Evolutionary conservation across 331 rosid species (phyloP), one percentile per base, ranked within the genome.

Genomic region (Quercus lobata): DNA sequence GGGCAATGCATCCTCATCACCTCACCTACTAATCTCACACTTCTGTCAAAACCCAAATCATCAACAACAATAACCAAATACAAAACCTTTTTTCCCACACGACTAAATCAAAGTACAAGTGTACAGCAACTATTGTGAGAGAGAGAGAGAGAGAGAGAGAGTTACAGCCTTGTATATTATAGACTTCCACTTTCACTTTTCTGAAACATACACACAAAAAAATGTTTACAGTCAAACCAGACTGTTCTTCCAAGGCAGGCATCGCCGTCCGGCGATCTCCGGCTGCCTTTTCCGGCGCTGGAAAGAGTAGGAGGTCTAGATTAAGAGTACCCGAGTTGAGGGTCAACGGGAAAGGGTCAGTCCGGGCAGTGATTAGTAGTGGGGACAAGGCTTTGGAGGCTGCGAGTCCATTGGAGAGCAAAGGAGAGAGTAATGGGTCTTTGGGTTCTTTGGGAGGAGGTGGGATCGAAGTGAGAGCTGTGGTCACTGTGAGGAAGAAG

Each of bases 401-500:
- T 22, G 1, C 78, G 17, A 61, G 91, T 77, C 58, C 83, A 34
- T 25, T 73, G 72, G 88, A 88, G 54, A 71, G 78, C 77, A 83
- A 84, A 74, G 89, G 83, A 74, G 89, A 78, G n/a, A 78, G 32
- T 16, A 78, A 71, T 34, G 83, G 77, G 6, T 79, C 91, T 25
- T 16, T 68, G 82, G 12, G 24, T 9, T 57, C 87, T 57, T 83
- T 89, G 3, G 53, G 80, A 0, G 89, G 63, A 0, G 89, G 69
- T 27, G 86, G 83, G 76, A 84, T 89, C 22, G 68, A 84, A 61
- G 97, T 93, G 78, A 92, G 73, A 46, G 97, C 91, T 11, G 91
- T 75, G 81, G 80, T 91, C 41, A 88, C 83, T 8, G 88, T 95
- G 82, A 89, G 93, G 86, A 93, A 93, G 84, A 91, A 93, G 84